Percentiles rank a stretch among this genome's conserved stretches.
These are phyloP conservation scores for Aaosphaeria pasadenensis DNA, from an alignment of 2,329 filamentous ascomycete species.

Conservation along the genomic window DNA sequence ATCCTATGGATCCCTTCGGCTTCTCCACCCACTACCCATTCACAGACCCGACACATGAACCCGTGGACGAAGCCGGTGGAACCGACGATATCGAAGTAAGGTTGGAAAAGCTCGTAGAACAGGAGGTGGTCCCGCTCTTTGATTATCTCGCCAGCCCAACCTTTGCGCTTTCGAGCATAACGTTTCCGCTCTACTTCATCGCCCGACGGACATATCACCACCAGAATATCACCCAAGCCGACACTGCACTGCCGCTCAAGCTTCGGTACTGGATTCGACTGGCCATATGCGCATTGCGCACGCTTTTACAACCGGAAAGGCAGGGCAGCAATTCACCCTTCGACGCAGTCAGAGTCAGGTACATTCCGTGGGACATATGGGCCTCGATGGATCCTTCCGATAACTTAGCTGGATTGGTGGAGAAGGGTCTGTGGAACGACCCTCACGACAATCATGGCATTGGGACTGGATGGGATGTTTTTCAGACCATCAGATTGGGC, in stretches of 20 bases:
- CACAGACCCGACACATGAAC: constrained; percentile 15
- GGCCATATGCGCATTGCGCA: constrained; percentile 24
- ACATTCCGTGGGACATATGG: constrained; percentile 34
- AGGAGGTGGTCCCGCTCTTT: constrained; percentile 35
- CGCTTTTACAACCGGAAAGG: constrained; percentile 9
- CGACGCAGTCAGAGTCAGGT: constrained; percentile 22
- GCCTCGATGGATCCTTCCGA: constrained; percentile 32
- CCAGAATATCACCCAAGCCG: constrained; percentile 19
- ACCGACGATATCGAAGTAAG: constrained; percentile 23
- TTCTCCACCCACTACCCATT: constrained; percentile 32
- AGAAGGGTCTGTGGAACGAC: constrained; percentile 23
- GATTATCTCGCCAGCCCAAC: constrained; percentile 22
- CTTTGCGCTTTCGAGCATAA: constrained; percentile 26
- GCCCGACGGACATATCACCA: constrained; percentile 18
- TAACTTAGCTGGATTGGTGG: constrained; percentile 21
- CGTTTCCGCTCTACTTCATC: constrained; percentile 33
- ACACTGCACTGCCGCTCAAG: constrained; percentile 23
- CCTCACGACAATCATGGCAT: neutral
- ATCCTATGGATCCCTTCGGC: constrained; percentile 23
- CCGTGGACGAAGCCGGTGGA: constrained; percentile 6
- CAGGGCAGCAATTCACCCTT: constrained; percentile 2
- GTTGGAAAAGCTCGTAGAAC: constrained; percentile 26
- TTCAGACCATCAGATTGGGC: neutral
- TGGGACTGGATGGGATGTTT: neutral
- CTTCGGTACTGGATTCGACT: constrained; percentile 34